Base-by-base conservation (phyloP, 2,329 filamentous ascomycete species). In the Xylaria sp. region DNA sequence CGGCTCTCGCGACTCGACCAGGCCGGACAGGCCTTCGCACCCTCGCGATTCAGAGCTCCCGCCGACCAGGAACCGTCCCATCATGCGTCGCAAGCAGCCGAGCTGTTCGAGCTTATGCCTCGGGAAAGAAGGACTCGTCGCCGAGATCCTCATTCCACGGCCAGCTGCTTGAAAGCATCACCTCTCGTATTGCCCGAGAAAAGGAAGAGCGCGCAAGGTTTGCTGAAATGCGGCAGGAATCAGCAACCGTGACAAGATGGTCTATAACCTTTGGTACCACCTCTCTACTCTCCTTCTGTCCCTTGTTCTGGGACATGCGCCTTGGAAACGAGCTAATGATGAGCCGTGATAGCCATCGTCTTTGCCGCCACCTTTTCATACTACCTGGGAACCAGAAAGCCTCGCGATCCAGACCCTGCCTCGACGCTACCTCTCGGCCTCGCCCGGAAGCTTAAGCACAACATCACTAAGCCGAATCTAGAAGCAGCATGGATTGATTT, bases 401-500 rank as follows among this genome's bases (percentile, higher is more conserved):
- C 85, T 37, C 84, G 82, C 60, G 83, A 85, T 21, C 77, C 82
- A 27, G 84, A 86, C 40, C 81, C 85, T 12, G 77, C 79, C 40
- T 92, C 90, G 72, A 92, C 90, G 12, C 80, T 89, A 2, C 88
- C 89, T 29, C 84, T 92, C 8, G 78, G 79, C 69, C 82, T 84
- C 60, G 82, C 84, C 12, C 81, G 75, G 32, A 77, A 84, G n/a
- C 86, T 86, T 10, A 81, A 80, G 73, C 87, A 91, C 79, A 87
- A 90, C 74, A 84, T 84, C 63, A 85, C 85, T 70, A 84, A 87
- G 67, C 84, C 87, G 73, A 90, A 91, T 75, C 85, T 92, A 75
- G 87, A 91, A 80, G 88, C 90, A 29, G 88, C 90, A 3, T 92
- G 90, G 90, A 82, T 87, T n/a, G 90, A 92, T 79, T 90, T 92